These are phyloP conservation scores for Tetrahymena thermophila DNA, from an alignment of 73 alveolate genomes.

Conservation along the genomic window DNA sequence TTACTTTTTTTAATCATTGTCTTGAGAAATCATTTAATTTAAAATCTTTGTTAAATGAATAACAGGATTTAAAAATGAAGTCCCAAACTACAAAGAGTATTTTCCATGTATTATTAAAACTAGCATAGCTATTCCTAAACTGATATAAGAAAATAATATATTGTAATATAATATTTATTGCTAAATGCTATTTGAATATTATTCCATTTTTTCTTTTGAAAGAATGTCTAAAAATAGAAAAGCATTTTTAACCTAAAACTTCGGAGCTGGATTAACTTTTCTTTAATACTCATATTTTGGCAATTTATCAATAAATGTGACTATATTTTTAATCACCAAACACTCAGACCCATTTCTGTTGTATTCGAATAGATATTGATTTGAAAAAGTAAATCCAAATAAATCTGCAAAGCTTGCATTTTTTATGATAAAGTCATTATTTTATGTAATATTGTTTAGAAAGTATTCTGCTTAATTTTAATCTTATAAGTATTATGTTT, in stretches of 20 bases:
- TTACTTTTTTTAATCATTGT: background rate
- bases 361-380: background rate
- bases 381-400: background rate
- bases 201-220: background rate
- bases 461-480: background rate
- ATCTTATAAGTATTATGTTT: background rate
- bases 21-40: background rate
- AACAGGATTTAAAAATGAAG: background rate
- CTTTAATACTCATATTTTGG: background rate
- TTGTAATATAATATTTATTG: too few relatives aligned
- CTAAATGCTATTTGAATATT: background rate
- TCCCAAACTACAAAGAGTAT: background rate
- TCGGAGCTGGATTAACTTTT: background rate
- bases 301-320: too few relatives aligned
- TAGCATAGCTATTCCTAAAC: background rate
- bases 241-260: background rate
- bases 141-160: too few relatives aligned
- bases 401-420: background rate
- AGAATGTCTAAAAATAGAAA: background rate
- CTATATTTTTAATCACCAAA: background rate
- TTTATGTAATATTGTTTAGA: background rate
- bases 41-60: background rate
- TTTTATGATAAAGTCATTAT: background rate
- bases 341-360: background rate
- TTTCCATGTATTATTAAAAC: background rate